Percentiles rank a stretch among this genome's conserved stretches.
Conservation (phyloP, 768 basidiomycete genomes). For the Termitomyces sp. region DNA sequence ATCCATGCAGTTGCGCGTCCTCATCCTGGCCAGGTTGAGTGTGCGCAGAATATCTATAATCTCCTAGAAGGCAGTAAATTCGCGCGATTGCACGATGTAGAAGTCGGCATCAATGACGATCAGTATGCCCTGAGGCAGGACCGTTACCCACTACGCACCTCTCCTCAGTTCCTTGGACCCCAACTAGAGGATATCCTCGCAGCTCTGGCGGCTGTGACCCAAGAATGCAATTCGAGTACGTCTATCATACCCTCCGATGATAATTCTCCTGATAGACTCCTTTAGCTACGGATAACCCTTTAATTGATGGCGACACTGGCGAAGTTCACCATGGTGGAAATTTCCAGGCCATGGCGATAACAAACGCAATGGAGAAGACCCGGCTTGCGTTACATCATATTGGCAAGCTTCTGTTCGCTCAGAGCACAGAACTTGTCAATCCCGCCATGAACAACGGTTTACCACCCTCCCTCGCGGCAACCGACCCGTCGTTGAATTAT, state of each 20-base stretch:
- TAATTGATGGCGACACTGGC: constrained; percentile 65
- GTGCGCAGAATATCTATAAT: constrained; percentile 56
- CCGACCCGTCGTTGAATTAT: constrained; percentile 75
- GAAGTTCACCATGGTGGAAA: constrained; percentile 78
- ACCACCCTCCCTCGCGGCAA: constrained; percentile 69
- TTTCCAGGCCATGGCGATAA: constrained; percentile 82
- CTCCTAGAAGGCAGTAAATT: constrained; percentile 61
- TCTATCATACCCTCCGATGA: constrained; percentile 4
- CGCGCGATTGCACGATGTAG: constrained; percentile 56
- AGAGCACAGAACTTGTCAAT: constrained; percentile 72
- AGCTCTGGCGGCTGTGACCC: constrained; percentile 53
- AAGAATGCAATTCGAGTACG: constrained; percentile 79
- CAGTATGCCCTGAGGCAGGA: constrained; percentile 72
- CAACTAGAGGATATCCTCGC: constrained; percentile 72
- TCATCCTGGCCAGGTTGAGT: constrained; percentile 80
- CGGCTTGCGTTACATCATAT: constrained; percentile 68
- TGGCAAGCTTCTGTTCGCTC: constrained; percentile 68
- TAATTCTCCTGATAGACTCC: constrained; percentile 4
- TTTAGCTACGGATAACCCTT: constrained; percentile 80
- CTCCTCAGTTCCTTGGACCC: constrained; percentile 78
- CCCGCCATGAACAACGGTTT: constrained; percentile 79
- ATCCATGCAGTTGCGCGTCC: constrained; percentile 73
- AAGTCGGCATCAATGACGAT: constrained; percentile 62
- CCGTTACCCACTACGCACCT: constrained; percentile 63
- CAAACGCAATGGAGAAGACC: constrained; percentile 83